A percentile compares a stretch with the other conserved stretches of the same genome.
These are phyloP conservation scores for Pestalotiopsis sp. DNA, from an alignment of 2,329 filamentous ascomycete species.

Conservation along the genomic window DNA sequence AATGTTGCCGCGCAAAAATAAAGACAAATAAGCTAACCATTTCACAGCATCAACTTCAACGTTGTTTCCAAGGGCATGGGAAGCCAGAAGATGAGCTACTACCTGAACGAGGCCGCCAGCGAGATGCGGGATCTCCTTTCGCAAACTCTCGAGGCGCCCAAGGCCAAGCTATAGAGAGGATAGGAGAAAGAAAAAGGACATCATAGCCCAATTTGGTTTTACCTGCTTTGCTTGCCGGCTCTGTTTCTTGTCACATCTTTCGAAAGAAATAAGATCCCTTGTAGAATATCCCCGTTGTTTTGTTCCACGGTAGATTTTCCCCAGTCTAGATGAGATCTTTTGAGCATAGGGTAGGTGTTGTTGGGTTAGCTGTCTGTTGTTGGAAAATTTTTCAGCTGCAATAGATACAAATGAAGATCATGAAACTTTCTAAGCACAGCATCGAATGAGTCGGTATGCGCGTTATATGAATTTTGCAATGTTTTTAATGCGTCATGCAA, in stretches of 20 bases:
- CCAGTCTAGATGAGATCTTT: not conserved
- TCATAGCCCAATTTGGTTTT: not conserved
- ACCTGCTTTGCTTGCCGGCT: not conserved
- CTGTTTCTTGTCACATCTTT: not conserved
- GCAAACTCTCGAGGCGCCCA: constrained; percentile 76
- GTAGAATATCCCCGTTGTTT: not conserved
- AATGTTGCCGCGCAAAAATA: not conserved
- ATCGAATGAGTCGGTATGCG: not conserved
- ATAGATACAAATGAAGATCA: no score
- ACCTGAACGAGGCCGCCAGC: constrained; percentile 87
- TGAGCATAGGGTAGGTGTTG: not conserved
- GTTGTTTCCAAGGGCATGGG: constrained; percentile 92
- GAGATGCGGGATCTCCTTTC: constrained; percentile 87
- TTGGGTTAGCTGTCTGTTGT: not conserved
- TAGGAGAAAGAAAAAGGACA: not conserved
- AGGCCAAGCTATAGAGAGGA: constrained; percentile 77
- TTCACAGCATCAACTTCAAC: constrained; percentile 88
- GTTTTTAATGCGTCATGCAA: not conserved
- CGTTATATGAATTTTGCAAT: not conserved
- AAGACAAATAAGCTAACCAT: constrained; percentile 14
- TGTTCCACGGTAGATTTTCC: not conserved
- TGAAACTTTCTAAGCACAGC: no score
- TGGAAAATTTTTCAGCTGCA: not conserved
- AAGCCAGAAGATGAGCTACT: constrained; percentile 92
- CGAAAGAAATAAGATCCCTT: not conserved